Base-by-base conservation (phyloP, 257 asterid genomes). In the Thymus quinquecostatus region DNA sequence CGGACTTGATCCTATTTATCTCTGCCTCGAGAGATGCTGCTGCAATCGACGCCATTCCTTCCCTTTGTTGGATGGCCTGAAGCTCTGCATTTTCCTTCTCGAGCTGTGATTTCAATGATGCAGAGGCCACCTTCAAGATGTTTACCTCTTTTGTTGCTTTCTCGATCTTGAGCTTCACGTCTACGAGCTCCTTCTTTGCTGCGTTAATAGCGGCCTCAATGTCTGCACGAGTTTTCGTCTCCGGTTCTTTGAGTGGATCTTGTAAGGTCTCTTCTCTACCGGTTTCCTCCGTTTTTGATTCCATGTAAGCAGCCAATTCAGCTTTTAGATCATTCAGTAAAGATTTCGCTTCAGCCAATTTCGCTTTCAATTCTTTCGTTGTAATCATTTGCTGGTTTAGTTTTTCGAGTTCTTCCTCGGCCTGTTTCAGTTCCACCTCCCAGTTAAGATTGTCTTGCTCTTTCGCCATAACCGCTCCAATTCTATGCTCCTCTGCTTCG, bases 261-360 rank as follows among this genome's bases (percentile, higher is more conserved):
- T 75, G 80, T 32, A 30, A 53, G 63, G 64, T 64, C 28, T 69
- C 82, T 33, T 79, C 88, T 76, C 60, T 82, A 30, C 76, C 83
- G 8, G 68, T 61, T 49, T 81, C 86, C 6, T 72, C 72, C 8
- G 68, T 13, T 65, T 84, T 82, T 4, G 96, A 73, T 77, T 91
- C 97, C 99, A 95, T 92, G 50, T 92, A 95, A 70, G 88, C 84
- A 40, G 95, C 92, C 77, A 95, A 64, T 48, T 95, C 96, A 32
- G 75, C 72, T 78, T 95, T 95, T 69, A 92, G 72, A 57, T 80
- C 84, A 41, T 74, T 82, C 28, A 95, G 79, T 50, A 84, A 77
- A 1, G 77, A 74, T 0, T 84, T 80, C 1, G 92, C 95, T 27
- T 85, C 73, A 38, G 81, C 83, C 57, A 90, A 68, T 78, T 88